phyloP scores from a whole-genome alignment of 1,139 yeast species.

The Yamadazyma aaseri region DNA sequence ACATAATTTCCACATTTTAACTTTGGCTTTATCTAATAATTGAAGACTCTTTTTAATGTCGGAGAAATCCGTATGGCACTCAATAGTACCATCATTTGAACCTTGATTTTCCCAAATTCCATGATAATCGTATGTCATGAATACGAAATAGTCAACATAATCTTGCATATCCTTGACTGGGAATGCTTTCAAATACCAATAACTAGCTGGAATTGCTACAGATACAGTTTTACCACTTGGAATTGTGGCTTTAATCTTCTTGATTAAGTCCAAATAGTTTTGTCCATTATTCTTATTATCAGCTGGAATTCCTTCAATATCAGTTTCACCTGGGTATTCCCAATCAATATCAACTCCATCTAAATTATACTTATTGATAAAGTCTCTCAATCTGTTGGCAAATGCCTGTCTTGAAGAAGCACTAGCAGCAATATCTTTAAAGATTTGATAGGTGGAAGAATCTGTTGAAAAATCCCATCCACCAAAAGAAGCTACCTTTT shows the following conservation, averaged over 20 bases:
- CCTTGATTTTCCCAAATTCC: conserved; percentile 16
- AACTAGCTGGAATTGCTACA: conserved; percentile 18
- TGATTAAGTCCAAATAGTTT: conserved; percentile 15
- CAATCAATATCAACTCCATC: conserved; percentile 22
- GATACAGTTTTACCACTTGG: conserved; percentile 17
- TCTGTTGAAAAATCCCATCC: conserved; percentile 16
- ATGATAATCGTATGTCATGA: conserved; percentile 19
- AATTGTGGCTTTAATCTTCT: conserved; percentile 11
- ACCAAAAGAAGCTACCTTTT: conserved; percentile 16
- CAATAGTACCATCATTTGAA: conserved; percentile 4
- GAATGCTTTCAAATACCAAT: conserved; percentile 13
- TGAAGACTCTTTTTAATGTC: conserved; percentile 11
- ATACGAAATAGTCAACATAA: conserved; percentile 15
- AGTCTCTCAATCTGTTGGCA: conserved; percentile 14
- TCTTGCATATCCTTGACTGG: conserved; percentile 16
- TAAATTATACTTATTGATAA: conserved; percentile 14
- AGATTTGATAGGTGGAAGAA: conserved; percentile 12
- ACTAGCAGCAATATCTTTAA: conserved; percentile 11
- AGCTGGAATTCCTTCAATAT: conserved; percentile 14
- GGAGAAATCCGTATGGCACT: conserved; percentile 16
- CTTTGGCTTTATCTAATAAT: conserved; percentile 19
- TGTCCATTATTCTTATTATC: conserved; percentile 14
- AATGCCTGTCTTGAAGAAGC: conserved; percentile 12
- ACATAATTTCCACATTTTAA: conserved; percentile 16
- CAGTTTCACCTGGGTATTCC: conserved; percentile 19